phyloP scores from a whole-genome alignment of 2,329 filamentous ascomycete genomes.

The Fusarium guadeloupense region DNA sequence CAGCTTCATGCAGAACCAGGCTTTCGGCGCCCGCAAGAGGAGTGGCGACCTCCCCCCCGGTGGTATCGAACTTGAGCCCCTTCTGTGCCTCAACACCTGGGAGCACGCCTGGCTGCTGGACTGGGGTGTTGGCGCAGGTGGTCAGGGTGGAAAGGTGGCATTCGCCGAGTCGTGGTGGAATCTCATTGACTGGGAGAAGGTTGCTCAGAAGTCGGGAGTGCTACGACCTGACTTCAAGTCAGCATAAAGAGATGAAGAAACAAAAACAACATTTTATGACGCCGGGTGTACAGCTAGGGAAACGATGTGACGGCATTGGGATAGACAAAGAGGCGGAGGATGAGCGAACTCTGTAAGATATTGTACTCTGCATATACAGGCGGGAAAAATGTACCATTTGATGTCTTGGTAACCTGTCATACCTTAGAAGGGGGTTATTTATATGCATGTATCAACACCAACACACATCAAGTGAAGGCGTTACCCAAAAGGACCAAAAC shows the following conservation, averaged over 20 bases:
- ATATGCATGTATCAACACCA: not conserved
- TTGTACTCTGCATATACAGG: slow-evolving; percentile 46
- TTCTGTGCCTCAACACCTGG: slow-evolving; percentile 96
- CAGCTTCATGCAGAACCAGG: slow-evolving; percentile 53
- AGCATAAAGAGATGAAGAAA: slow-evolving; percentile 11
- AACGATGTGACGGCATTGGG: slow-evolving; percentile 29
- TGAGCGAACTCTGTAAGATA: slow-evolving; percentile 45
- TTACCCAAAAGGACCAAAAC: not conserved
- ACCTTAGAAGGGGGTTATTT: not conserved
- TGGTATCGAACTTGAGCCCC: slow-evolving; percentile 74
- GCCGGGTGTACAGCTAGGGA: slow-evolving; percentile 11
- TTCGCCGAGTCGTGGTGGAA: slow-evolving; percentile 90
- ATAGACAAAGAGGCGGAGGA: slow-evolving; percentile 19
- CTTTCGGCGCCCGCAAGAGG: slow-evolving; percentile 43
- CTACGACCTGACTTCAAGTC: slow-evolving; percentile 49
- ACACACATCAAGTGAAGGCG: not conserved
- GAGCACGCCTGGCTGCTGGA: slow-evolving; percentile 91
- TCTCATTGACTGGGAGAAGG: slow-evolving; percentile 83
- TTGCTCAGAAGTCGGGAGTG: slow-evolving; percentile 57
- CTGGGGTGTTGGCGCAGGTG: slow-evolving; percentile 68
- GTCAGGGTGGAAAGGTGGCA: slow-evolving; percentile 75
- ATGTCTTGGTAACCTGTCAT: slow-evolving; percentile 21
- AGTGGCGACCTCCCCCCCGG: slow-evolving; percentile 64
- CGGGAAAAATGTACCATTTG: slow-evolving; percentile 43
- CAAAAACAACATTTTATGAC: not conserved